Base-by-base conservation (phyloP, 2,329 filamentous ascomycete species). In the Microcyclospora pomicola region DNA sequence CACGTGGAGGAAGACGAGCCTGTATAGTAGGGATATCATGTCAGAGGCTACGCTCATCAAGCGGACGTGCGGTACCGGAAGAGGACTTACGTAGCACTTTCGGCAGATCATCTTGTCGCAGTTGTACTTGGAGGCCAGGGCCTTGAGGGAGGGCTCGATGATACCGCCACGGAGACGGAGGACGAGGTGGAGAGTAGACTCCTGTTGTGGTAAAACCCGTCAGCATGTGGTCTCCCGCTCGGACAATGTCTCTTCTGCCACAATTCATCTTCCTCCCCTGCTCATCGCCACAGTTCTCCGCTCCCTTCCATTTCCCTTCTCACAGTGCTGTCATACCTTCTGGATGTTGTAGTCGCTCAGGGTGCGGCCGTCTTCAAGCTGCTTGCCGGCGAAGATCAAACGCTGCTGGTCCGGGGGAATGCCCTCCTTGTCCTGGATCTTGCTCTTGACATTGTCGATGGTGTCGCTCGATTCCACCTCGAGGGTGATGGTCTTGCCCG, bases 81-180 rank as follows among this genome's bases (percentile, higher is more conserved):
- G 28, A 42, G 34, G 41, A 79, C 82, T 59, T 80, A 91, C 85
- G 72, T 96, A 96, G 82, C 91, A 98, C 83, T 98, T 96, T 77
- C 91, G 88, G 85, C 91, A 96, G 72, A 96, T 94, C 82, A 88
- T 88, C 82, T 95, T 95, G 57, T 96, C 91, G 82, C 88, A 96
- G 82, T 98, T 96, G 80, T 92, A 96, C 78, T 95, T 95, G 75
- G 81, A 87, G 64, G 88, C 88, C 51, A 96, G 80, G 56, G 85
- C 88, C 81, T 96, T 96, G 61, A 96, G 80, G 60, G 87, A 95
- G 59, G 91, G 91, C 78, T 96, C 88, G 62, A 94, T 95, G 75
- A 96, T 88, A 76, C 88, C 88, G 76, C 88, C 88, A 76, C 88
- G 87, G 59, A 96, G 87, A 74, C 88, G 87, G 69, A 96, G 87